Conservation (phyloP, 768 basidiomycete species). For the Leucocoprinus leucothites region DNA sequence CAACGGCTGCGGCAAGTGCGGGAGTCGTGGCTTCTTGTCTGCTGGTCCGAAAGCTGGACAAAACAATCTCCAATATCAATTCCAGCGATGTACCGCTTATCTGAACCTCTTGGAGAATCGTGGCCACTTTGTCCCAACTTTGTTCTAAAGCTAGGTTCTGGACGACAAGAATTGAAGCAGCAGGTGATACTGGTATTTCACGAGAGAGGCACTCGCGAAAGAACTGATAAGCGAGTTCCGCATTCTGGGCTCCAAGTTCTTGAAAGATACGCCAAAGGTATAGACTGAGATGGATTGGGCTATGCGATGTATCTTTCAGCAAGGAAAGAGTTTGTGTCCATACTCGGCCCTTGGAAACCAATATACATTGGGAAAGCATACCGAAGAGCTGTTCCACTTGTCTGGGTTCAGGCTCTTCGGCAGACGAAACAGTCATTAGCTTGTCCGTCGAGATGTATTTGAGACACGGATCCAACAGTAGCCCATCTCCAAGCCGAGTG, state of each 20-base stretch:
- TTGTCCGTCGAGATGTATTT: constrained; percentile 25
- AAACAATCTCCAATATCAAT: constrained; percentile 34
- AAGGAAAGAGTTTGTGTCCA: constrained; percentile 22
- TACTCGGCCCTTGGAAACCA: constrained; percentile 23
- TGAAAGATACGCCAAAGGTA: constrained; percentile 17
- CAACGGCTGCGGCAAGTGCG: constrained; percentile 28
- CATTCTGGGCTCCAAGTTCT: constrained; percentile 23
- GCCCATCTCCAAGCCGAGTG: constrained; percentile 31
- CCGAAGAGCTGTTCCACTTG: constrained; percentile 31
- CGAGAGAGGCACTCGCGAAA: constrained; percentile 27
- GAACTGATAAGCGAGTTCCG: constrained; percentile 27
- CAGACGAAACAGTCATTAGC: constrained; percentile 23
- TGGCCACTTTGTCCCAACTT: constrained; percentile 26
- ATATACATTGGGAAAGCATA: constrained; percentile 30
- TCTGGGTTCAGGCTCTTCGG: constrained; percentile 15
- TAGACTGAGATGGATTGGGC: not conserved
- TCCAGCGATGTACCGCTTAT: constrained; percentile 31
- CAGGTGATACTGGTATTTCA: constrained; percentile 20
- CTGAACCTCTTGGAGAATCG: constrained; percentile 28
- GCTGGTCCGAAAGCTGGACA: constrained; percentile 33
- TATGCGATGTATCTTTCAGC: not conserved
- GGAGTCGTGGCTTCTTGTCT: constrained; percentile 27
- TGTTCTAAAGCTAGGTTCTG: constrained; percentile 27
- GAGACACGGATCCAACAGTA: constrained; percentile 33
- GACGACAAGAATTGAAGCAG: constrained; percentile 27